Base-by-base conservation (phyloP, 352 stramenopile species). In the Globisporangium rhizosaccharum region DNA sequence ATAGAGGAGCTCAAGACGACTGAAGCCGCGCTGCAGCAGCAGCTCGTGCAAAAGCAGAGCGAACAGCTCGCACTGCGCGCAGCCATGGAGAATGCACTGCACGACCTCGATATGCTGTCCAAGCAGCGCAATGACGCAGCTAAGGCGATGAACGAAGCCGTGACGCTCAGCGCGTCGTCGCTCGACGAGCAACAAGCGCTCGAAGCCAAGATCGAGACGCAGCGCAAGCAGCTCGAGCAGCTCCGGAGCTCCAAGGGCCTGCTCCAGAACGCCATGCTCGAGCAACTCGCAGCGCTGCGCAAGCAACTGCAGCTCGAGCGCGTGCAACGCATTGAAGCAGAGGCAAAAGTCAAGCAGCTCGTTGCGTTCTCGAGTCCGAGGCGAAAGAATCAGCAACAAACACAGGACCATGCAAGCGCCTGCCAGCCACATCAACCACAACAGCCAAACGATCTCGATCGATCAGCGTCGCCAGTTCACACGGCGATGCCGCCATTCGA, bases 71-170 rank as follows among this genome's bases (percentile, higher is more conserved):
- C 73, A 3, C 63, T 93, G 41, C 73, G 76, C 11, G 55, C 73
- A 5, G 81, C 74, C 10, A 92, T 92, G 81, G 83, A 89, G 45
- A 71, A 73, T 8, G 70, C 81, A 10, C 59, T 92, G n/a, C 67
- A 72, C 0, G 85, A 94, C 42, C 52, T 94, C 0, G 69, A 84
- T 28, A 68, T 60, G 1, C 59, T 94, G 17, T 90, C 84, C 0
- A 70, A 71, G 15, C 82, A 94, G 51, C 79, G 85, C 30, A 92
- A 94, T 45, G 82, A 94, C 26, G 85, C 79, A 0, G 77, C 83
- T 0, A 82, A 81, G 18, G 82, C 85, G 0, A 92, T 94, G 85
- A 92, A 90, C 53, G 85, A 92, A 52, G 85, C 85, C 23, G 82
- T 94, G 41, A 87, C 77, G 9, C 90, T 92, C 59, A 92, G 81